Conservation (phyloP, 306 rosid species). For the Castanea sativa region DNA sequence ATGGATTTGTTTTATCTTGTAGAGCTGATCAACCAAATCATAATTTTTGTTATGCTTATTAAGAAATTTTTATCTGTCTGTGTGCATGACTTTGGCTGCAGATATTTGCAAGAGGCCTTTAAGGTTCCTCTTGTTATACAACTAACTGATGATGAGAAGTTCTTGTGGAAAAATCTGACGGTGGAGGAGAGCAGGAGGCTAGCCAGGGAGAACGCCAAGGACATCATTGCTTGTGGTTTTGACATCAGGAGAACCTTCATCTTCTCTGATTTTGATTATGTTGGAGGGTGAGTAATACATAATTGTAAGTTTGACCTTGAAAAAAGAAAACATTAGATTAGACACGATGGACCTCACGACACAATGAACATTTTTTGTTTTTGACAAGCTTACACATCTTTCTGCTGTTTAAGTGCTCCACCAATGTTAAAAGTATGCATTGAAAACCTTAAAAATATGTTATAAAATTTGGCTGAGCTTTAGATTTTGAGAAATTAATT, state of each 20-base stretch:
- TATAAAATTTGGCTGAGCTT: no score
- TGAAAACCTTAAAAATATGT: no score
- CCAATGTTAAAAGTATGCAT: constrained; percentile 9
- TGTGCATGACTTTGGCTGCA: constrained; percentile 26
- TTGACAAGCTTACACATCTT: not conserved
- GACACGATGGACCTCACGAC: not conserved
- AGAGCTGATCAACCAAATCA: no score
- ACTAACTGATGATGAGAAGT: constrained; percentile 94
- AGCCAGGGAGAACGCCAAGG: constrained; percentile 88
- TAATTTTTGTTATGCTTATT: not conserved
- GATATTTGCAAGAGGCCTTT: constrained; percentile 95
- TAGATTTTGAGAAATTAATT: not conserved
- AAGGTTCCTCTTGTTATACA: constrained; percentile 96
- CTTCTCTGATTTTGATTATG: constrained; percentile 69
- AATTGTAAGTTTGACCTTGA: not conserved
- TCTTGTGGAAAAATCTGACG: constrained; percentile 81
- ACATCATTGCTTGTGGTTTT: constrained; percentile 96
- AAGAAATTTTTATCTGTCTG: constrained; percentile 5
- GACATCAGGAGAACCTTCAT: constrained; percentile 84
- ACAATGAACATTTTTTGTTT: not conserved
- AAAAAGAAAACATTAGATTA: not conserved
- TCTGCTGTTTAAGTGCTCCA: not conserved
- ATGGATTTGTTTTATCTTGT: no score
- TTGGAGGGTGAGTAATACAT: constrained; percentile 72
- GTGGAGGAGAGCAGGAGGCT: constrained; percentile 81